Percentiles rank a stretch among this genome's conserved stretches.
Evolutionary conservation across 2,329 filamentous ascomycete genomes (phyloP).

Genomic region (Chrysoporthe cubensis): DNA sequence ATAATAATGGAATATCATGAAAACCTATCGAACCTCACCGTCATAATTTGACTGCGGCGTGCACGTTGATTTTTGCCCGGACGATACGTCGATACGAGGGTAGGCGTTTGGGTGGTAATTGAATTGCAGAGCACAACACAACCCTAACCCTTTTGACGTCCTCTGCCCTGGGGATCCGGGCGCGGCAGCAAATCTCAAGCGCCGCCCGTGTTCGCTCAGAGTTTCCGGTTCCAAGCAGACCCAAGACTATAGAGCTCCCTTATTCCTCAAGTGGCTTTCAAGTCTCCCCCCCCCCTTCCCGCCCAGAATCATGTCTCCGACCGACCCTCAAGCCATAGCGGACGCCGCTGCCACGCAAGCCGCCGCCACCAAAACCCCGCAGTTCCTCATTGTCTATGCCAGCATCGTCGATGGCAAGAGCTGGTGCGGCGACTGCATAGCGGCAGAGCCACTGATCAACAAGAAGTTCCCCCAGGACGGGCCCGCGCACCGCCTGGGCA

Average conservation of each 20-base stretch:
- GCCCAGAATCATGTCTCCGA: conserved; percentile 10
- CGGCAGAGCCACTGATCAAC: conserved; percentile 34
- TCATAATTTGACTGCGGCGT: neutral
- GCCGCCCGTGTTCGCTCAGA: too few relatives aligned
- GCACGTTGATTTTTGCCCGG: neutral
- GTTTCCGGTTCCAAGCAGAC: too few relatives aligned
- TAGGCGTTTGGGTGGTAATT: too few relatives aligned
- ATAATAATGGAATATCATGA: neutral
- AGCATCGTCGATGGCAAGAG: conserved; percentile 31
- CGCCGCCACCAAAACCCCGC: conserved; percentile 26
- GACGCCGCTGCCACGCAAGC: conserved; percentile 21
- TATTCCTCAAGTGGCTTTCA: neutral
- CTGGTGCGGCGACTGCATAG: conserved; percentile 36
- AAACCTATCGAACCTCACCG: neutral
- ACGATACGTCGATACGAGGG: neutral
- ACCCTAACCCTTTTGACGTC: neutral
- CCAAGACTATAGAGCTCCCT: too few relatives aligned
- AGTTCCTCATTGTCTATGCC: conserved; percentile 34
- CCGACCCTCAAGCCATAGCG: conserved; percentile 17
- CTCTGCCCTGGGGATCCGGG: too few relatives aligned
- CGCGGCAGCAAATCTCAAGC: too few relatives aligned
- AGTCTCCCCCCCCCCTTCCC: neutral
- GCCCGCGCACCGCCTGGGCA: conserved; percentile 16
- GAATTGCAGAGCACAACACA: neutral
- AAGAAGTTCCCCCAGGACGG: conserved; percentile 31